These are phyloP conservation scores for Brassica cretica DNA, from an alignment of 345 rosid species.

Conservation along the genomic window DNA sequence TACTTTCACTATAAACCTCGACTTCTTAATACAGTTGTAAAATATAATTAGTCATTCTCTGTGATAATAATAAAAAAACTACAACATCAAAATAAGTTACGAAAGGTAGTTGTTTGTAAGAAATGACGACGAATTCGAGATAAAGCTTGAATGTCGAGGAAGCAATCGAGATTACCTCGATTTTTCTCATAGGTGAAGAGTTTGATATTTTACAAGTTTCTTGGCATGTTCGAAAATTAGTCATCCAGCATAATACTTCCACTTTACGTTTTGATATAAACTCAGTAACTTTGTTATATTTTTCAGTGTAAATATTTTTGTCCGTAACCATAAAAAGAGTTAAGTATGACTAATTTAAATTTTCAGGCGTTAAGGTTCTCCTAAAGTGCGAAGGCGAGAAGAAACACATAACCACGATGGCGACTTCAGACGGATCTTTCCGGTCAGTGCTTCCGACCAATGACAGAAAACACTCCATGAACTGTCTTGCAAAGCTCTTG, in stretches of 20 bases:
- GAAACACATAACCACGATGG: slow-evolving; percentile 10
- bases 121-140: no score
- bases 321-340: neutral
- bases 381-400: slow-evolving; percentile 36
- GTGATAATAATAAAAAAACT: no score
- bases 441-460: neutral
- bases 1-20: neutral
- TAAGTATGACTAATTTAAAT: neutral
- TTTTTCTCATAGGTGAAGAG: neutral
- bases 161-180: no score
- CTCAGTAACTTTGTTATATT: neutral
- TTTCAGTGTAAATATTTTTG: neutral
- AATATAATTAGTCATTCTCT: neutral
- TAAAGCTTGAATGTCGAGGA: no score
- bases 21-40: neutral
- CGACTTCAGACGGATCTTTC: slow-evolving; percentile 30
- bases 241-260: no score
- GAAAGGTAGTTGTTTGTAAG: no score
- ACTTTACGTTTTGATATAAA: no score
- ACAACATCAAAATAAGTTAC: no score
- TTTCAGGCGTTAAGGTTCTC: slow-evolving; percentile 35
- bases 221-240: neutral
- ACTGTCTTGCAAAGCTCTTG: slow-evolving; percentile 38
- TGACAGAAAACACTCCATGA: neutral
- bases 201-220: neutral